Conservation (phyloP, 116 monocot species). For the Papilionanthe hybrid region DNA sequence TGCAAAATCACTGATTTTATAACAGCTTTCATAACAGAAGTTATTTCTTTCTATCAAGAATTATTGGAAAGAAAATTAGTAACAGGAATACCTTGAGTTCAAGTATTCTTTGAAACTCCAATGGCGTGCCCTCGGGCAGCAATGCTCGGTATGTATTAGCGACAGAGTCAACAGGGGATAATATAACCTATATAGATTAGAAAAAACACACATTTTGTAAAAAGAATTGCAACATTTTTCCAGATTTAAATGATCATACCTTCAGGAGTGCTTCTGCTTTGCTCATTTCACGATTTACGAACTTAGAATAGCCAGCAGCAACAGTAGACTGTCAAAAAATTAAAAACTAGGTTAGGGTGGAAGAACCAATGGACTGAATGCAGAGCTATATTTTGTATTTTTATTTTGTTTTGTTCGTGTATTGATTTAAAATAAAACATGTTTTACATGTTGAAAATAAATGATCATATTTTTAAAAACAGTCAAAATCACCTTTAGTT, state of each 20-base stretch:
- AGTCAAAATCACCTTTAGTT: too few species aligned
- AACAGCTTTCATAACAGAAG: too few species aligned
- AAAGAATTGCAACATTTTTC: background rate
- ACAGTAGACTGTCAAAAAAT: conserved; percentile 41
- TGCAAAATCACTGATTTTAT: too few species aligned
- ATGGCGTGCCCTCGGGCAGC: conserved; percentile 83
- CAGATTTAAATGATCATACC: conserved; percentile 29
- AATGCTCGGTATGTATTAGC: conserved; percentile 86
- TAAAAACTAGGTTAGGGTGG: background rate
- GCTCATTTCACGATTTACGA: conserved; percentile 94
- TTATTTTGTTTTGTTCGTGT: too few species aligned
- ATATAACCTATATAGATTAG: conserved; percentile 61
- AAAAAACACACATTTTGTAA: background rate
- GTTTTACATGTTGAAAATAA: too few species aligned
- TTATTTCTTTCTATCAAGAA: background rate
- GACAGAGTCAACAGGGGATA: conserved; percentile 94
- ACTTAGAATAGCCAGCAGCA: conserved; percentile 76
- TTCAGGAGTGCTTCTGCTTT: conserved; percentile 98
- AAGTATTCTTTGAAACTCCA: conserved; percentile 87
- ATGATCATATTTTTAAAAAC: too few species aligned
- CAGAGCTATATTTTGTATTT: too few species aligned
- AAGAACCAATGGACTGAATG: background rate
- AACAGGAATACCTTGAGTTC: conserved; percentile 73
- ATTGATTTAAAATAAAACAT: too few species aligned
- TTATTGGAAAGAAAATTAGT: background rate